Conservation (phyloP, 306 rosid species). For the Cicer arietinum region DNA sequence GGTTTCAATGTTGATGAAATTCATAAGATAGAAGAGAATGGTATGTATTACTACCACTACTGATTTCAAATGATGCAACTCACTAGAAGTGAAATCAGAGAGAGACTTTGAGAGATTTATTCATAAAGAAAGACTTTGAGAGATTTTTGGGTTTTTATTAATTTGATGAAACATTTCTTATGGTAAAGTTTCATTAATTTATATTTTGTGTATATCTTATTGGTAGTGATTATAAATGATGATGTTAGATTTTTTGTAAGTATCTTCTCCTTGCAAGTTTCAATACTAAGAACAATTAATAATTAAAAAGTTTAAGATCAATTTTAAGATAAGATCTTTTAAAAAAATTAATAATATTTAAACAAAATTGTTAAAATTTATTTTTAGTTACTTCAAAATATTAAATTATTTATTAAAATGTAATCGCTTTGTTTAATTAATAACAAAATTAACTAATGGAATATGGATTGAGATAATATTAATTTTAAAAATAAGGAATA, state of each 20-base stretch:
- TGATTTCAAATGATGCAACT: constrained; percentile 50
- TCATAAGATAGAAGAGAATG: constrained; percentile 68
- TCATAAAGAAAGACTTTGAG: constrained; percentile 43
- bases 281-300: not conserved
- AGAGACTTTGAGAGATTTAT: constrained; percentile 34
- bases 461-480: too few species aligned
- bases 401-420: too few species aligned
- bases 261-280: constrained; percentile 26
- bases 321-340: too few species aligned
- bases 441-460: too few species aligned
- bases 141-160: constrained; percentile 49
- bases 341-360: too few species aligned
- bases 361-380: too few species aligned
- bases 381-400: too few species aligned
- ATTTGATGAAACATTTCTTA: constrained; percentile 54
- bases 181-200: constrained; percentile 49
- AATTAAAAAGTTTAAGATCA: too few species aligned
- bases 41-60: constrained; percentile 57
- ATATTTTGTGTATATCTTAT: constrained; percentile 60
- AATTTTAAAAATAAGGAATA: too few species aligned
- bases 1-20: constrained; percentile 56
- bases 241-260: constrained; percentile 50
- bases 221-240: constrained; percentile 42
- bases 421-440: too few species aligned
- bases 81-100: constrained; percentile 26